Conservation (phyloP, 306 rosid species). For the Luffa acutangula region DNA sequence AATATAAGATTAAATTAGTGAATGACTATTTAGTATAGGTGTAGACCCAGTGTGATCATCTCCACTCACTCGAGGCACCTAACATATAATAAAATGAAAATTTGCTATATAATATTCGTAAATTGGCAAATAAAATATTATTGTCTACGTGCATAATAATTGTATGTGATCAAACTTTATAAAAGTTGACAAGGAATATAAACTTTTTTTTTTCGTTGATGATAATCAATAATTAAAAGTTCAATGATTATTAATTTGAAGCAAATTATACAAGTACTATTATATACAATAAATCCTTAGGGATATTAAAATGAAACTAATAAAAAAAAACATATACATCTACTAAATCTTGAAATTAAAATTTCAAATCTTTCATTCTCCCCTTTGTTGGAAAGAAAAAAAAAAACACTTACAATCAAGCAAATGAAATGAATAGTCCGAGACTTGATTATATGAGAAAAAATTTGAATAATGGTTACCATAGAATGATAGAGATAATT, state of each 20-base stretch:
- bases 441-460: too few species aligned
- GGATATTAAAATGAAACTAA: not conserved
- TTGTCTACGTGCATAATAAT: conserved; percentile 3
- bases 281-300: too few species aligned
- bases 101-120: not conserved
- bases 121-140: not conserved
- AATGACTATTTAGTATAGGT: not conserved
- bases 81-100: not conserved
- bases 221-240: not conserved
- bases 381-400: too few species aligned
- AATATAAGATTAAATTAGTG: not conserved
- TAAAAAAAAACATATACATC: too few species aligned
- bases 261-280: not conserved
- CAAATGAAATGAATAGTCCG: too few species aligned
- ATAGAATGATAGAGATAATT: not conserved
- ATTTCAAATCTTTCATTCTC: too few species aligned
- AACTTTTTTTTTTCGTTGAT: not conserved
- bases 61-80: conserved; percentile 7
- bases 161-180: not conserved
- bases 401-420: too few species aligned
- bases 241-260: not conserved
- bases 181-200: conserved; percentile 3
- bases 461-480: too few species aligned
- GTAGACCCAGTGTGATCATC: conserved; percentile 2
- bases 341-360: too few species aligned